Evolutionary conservation across 768 basidiomycete genomes (phyloP).

Genomic region (Rubroboletus satanas): DNA sequence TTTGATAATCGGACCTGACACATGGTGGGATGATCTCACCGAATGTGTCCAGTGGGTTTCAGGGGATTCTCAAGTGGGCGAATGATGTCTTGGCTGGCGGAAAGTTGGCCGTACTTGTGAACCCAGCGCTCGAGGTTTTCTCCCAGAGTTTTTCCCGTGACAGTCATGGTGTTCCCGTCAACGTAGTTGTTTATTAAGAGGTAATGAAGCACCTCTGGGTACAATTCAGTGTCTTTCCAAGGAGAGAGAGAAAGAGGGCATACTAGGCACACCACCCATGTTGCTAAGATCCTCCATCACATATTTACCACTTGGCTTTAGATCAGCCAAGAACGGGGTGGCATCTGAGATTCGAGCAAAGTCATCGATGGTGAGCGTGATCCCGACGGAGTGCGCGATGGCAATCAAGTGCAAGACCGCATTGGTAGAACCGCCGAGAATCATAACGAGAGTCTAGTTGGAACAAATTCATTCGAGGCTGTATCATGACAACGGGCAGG

Average conservation of each 20-base stretch:
- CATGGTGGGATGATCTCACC: constrained; percentile 41
- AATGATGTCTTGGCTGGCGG: constrained; percentile 76
- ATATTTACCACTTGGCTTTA: constrained; percentile 97
- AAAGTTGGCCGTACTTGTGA: constrained; percentile 72
- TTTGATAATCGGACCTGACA: constrained; percentile 1
- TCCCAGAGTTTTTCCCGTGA: constrained; percentile 84
- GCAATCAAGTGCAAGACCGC: constrained; percentile 97
- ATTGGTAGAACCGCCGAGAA: constrained; percentile 96
- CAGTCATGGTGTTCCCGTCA: constrained; percentile 86
- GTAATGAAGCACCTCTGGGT: constrained; percentile 76
- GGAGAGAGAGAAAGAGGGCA: constrained; percentile 26
- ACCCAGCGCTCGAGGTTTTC: constrained; percentile 93
- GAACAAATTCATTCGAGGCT: constrained; percentile 3
- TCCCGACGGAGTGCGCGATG: constrained; percentile 92
- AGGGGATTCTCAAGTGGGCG: constrained; percentile 84
- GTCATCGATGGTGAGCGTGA: constrained; percentile 85
- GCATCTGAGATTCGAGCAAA: constrained; percentile 93
- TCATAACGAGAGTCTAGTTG: constrained; percentile 85
- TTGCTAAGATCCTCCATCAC: constrained; percentile 98
- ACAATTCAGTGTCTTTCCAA: background rate
- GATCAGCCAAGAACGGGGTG: constrained; percentile 90
- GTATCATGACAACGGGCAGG: constrained; percentile 6
- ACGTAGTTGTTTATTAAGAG: constrained; percentile 84
- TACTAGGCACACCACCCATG: constrained; percentile 95
- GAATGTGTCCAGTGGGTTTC: constrained; percentile 85